Base-by-base conservation (phyloP, 257 asterid genomes). In the Haberlea rhodopensis region DNA sequence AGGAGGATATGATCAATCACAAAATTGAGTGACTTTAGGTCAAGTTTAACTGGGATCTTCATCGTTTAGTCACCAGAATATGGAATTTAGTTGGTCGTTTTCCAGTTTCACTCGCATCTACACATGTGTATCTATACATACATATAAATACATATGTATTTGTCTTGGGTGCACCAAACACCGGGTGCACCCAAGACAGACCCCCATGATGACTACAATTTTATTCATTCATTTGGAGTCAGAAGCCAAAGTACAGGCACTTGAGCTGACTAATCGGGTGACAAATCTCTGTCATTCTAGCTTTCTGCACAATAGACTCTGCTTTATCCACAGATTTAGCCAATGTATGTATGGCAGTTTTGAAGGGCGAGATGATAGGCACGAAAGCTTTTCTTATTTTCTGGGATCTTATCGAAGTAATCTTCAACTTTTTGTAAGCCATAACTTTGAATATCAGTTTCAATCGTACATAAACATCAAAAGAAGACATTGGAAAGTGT, bases 241-340 rank as follows among this genome's bases (percentile, higher is more conserved):
- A 9, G 79, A 78, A 51, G 76, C 85, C 63, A 62, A 79, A 40
- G 84, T 84, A 53, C 76, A 87, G 13, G 85, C 78, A 25, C 59
- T 72, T 8, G 81, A 37, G 67, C 89, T 79, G 62, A 81, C 60
- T 25, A 74, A 70, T 68, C 69, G 63, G 0, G 88, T 83, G 76
- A 73, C 64, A 76, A 71, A 45, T 79, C 92, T n/a, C n/a, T n/a
- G n/a, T n/a, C n/a, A n/a, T n/a, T 63, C 75, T 76, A 70, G 79
- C 69, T 69, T 78, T 80, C 78, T 82, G 87, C 92, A 86, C 75
- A 28, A 72, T 32, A 8, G 79, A 72, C 64, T 89, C 95, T 3
- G 96, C 92, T 78, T 86, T 82, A 40, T 79, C 90, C 62, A 82
- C 81, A 27, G 74, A 66, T 57, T 67, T 81, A n/a, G 82, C 80